Base-by-base conservation (phyloP, 768 basidiomycete species). In the Mycena venus region DNA sequence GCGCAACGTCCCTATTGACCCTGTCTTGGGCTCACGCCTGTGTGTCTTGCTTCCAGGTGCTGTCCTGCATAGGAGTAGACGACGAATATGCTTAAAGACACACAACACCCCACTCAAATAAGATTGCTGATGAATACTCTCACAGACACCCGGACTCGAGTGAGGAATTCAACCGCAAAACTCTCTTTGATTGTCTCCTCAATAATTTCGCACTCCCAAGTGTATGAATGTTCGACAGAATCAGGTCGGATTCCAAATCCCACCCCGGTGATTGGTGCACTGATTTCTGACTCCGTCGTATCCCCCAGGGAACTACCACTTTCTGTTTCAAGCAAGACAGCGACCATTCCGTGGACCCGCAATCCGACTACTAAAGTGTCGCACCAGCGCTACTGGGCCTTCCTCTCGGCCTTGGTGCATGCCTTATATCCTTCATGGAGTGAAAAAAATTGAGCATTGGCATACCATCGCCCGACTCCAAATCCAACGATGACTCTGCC, bases 181-280 rank as follows among this genome's bases (percentile, higher is more conserved):
- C 55, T 56, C 55, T 56, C 55, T 56, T 56, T 56, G 55, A 27
- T 56, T 56, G 55, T 31, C 55, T 56, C 55, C 55, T 56, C 29
- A 32, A 56, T 56, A 56, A 56, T 56, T 56, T 31, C 55, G 55
- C 55, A 56, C 55, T 56, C 55, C 55, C 55, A 56, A 56, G 55
- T 56, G 55, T 56, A 56, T 56, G 55, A 56, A 56, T 56, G 55
- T 56, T 56, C 55, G 55, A 56, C 55, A 56, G 55, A 56, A 56
- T 56, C 55, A 56, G 55, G 55, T 56, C 25, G 55, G 55, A 56
- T 56, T 56, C 55, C 55, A 56, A 56, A 56, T 31, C 55, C 55
- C 55, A 56, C 55, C 55, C 55, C 55, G 55, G 55, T 56, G 29
- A 56, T 56, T 56, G 55, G 55, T 56, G 55, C 55, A 56, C 55